These are phyloP conservation scores for Paecilomyces variotii DNA, from an alignment of 2,329 filamentous ascomycete genomes.

Conservation along the genomic window DNA sequence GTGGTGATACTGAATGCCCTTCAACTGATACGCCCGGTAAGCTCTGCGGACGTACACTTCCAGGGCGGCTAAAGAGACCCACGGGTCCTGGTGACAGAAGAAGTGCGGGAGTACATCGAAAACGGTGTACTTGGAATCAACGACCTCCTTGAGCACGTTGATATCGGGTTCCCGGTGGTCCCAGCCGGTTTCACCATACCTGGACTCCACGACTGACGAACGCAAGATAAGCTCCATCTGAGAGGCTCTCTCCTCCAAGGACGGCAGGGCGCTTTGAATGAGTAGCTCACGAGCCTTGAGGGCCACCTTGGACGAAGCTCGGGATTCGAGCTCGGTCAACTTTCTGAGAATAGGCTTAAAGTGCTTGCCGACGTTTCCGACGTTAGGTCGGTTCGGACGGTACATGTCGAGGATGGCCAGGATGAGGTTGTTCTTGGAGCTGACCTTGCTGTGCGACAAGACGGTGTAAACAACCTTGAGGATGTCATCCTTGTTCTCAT, in stretches of 20 bases:
- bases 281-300: slow-evolving; percentile 95
- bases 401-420: slow-evolving; percentile 90
- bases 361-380: slow-evolving; percentile 80
- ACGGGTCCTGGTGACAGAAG: slow-evolving; percentile 88
- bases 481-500: slow-evolving; percentile 92
- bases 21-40: slow-evolving; percentile 90
- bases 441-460: slow-evolving; percentile 86
- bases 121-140: slow-evolving; percentile 97
- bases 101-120: slow-evolving; percentile 93
- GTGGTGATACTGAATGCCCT: slow-evolving; percentile 79
- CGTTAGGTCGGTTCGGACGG: slow-evolving; percentile 84
- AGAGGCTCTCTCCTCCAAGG: slow-evolving; percentile 82
- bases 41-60: slow-evolving; percentile 95
- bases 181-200: slow-evolving; percentile 94
- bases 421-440: slow-evolving; percentile 87
- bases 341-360: slow-evolving; percentile 75
- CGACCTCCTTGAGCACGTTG: slow-evolving; percentile 90
- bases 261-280: slow-evolving; percentile 94
- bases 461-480: slow-evolving; percentile 77
- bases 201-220: slow-evolving; percentile 91
- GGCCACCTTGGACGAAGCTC: slow-evolving; percentile 83
- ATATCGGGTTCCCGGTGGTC: slow-evolving; percentile 89
- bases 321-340: slow-evolving; percentile 84
- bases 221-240: slow-evolving; percentile 99
- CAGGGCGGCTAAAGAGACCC: slow-evolving; percentile 86